phyloP scores from a whole-genome alignment of 176 grass and related monocot species.

The Juncus effusus region DNA sequence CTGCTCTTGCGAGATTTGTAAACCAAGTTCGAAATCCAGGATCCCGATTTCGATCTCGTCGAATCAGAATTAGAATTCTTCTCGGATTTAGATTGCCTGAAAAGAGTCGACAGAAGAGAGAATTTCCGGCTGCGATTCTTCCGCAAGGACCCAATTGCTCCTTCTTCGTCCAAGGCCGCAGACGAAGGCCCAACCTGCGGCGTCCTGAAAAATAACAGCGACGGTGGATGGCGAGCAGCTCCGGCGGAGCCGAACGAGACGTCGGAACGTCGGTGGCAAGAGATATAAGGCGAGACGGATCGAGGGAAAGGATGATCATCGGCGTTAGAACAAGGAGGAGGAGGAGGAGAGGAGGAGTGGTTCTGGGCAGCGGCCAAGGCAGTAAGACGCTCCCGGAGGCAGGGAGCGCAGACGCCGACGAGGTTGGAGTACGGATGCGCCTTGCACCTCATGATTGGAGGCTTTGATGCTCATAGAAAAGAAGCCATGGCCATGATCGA shows the following conservation, averaged over 20 bases:
- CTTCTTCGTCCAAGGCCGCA: constrained; percentile 34
- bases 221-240: constrained; percentile 30
- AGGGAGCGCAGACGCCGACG: constrained; percentile 84
- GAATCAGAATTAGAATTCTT: constrained; percentile 2
- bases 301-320: constrained; percentile 34
- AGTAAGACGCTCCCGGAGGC: constrained; percentile 81
- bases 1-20: constrained; percentile 47
- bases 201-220: constrained; percentile 72
- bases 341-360: constrained; percentile 35
- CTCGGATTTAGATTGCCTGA: constrained; percentile 33
- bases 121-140: constrained; percentile 39
- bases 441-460: constrained; percentile 83
- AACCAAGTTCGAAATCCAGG: constrained; percentile 67
- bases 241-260: not conserved
- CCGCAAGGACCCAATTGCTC: constrained; percentile 38
- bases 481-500: not conserved
- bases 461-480: not conserved
- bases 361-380: constrained; percentile 60
- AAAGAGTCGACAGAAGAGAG: constrained; percentile 60
- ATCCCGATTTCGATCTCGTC: constrained; percentile 33
- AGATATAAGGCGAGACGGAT: constrained; percentile 66
- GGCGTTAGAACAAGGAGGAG: not conserved
- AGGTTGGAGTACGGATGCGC: constrained; percentile 51
- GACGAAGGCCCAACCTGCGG: constrained; percentile 62
- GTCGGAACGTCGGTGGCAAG: constrained; percentile 50